Evolutionary conservation across 768 basidiomycete species (phyloP).

Genomic region (Kwoniella botswanensis): DNA sequence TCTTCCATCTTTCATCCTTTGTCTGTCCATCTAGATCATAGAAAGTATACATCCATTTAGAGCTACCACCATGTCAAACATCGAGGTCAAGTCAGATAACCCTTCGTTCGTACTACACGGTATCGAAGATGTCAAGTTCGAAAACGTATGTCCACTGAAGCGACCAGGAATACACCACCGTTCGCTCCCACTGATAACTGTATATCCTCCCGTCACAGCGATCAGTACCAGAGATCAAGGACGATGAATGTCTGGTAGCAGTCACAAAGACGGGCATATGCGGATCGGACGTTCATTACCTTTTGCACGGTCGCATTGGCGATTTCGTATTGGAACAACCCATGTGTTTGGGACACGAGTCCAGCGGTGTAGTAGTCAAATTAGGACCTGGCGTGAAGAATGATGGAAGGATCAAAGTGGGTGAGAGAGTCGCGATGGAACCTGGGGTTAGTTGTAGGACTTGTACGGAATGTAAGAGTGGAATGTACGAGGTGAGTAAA

Average conservation of each 20-base stretch:
- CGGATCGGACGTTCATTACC: slow-evolving; percentile 33
- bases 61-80: slow-evolving; percentile 12
- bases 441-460: slow-evolving; percentile 80
- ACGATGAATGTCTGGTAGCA: slow-evolving; percentile 26
- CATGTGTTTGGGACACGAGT: slow-evolving; percentile 42
- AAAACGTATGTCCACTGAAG: slow-evolving; percentile 30
- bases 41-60: neutral
- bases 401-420: slow-evolving; percentile 65
- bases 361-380: slow-evolving; percentile 29
- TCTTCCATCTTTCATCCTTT: neutral
- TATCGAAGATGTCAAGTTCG: slow-evolving; percentile 53
- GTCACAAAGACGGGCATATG: slow-evolving; percentile 39
- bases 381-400: slow-evolving; percentile 49
- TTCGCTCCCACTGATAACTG: neutral
- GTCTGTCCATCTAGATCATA: neutral
- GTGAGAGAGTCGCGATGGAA: slow-evolving; percentile 89
- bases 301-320: slow-evolving; percentile 48
- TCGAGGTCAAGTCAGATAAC: slow-evolving; percentile 44
- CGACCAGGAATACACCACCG: neutral
- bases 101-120: slow-evolving; percentile 55
- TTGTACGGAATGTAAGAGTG: slow-evolving; percentile 81
- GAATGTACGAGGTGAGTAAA: slow-evolving; percentile 73
- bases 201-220: slow-evolving; percentile 7
- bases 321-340: slow-evolving; percentile 44
- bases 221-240: slow-evolving; percentile 27